phyloP scores from a whole-genome alignment of 2,329 filamentous ascomycete species.

The Camillea tinctor region DNA sequence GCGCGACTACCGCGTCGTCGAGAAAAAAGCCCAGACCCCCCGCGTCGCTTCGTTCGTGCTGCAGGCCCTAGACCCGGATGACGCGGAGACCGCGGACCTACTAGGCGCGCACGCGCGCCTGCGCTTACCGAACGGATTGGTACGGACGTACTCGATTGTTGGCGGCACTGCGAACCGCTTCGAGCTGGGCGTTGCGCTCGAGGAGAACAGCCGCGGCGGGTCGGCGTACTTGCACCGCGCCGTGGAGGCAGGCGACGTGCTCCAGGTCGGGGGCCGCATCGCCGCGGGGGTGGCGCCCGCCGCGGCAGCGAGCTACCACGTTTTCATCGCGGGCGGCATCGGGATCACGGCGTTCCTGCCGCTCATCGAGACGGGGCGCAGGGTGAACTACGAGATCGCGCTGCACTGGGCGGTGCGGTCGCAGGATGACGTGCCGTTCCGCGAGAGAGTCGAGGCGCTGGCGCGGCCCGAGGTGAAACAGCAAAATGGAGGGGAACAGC shows the following conservation, averaged over 20 bases:
- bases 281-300: slow-evolving; percentile 47
- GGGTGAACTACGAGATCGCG: slow-evolving; percentile 48
- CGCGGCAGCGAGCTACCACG: slow-evolving; percentile 51
- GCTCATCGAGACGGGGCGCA: slow-evolving; percentile 41
- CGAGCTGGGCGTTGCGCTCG: slow-evolving; percentile 58
- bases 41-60: slow-evolving; percentile 52
- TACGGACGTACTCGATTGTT: slow-evolving; percentile 61
- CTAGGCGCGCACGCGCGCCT: slow-evolving; percentile 56
- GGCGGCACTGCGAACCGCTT: slow-evolving; percentile 49
- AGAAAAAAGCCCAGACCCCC: slow-evolving; percentile 41
- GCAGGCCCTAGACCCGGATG: slow-evolving; percentile 37
- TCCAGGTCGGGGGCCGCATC: slow-evolving; percentile 51
- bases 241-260: slow-evolving; percentile 44
- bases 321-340: slow-evolving; percentile 64
- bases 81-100: slow-evolving; percentile 32
- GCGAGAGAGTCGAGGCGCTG: slow-evolving; percentile 43
- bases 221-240: slow-evolving; percentile 57
- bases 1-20: slow-evolving; percentile 19
- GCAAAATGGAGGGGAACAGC: background rate
- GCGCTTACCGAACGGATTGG: slow-evolving; percentile 54
- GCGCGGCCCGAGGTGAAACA: slow-evolving; percentile 12
- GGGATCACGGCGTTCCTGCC: slow-evolving; percentile 65
- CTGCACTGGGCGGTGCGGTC: slow-evolving; percentile 60
- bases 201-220: slow-evolving; percentile 55
- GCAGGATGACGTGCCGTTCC: slow-evolving; percentile 53